A percentile compares a stretch with the other conserved stretches of the same genome.
Conservation (phyloP, 2,329 filamentous ascomycete species). For the Talaromyces atroroseus region DNA sequence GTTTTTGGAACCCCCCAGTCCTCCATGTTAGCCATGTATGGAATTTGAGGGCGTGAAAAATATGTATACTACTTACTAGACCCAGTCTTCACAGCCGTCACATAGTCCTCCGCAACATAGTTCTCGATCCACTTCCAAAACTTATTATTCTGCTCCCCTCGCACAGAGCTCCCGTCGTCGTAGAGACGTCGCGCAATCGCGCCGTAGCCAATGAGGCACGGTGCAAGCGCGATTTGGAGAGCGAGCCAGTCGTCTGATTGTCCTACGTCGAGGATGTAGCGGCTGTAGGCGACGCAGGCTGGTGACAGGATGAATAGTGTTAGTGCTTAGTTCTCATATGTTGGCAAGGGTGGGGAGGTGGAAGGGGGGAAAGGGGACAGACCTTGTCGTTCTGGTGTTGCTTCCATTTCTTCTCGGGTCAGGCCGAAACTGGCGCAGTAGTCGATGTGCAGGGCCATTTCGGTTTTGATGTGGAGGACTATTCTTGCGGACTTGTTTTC, state of each 20-base stretch:
- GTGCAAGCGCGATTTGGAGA: slow-evolving; percentile 76
- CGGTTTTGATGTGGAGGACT: slow-evolving; percentile 68
- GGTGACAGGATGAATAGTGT: not conserved
- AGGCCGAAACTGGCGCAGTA: slow-evolving; percentile 82
- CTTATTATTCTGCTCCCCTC: slow-evolving; percentile 54
- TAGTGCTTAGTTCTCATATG: not conserved
- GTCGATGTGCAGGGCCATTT: slow-evolving; percentile 73
- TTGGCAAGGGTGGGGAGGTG: not conserved
- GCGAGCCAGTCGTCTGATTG: slow-evolving; percentile 83
- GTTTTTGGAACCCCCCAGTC: not conserved
- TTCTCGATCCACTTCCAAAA: slow-evolving; percentile 93
- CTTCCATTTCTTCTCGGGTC: slow-evolving; percentile 64
- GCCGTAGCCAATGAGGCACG: slow-evolving; percentile 85
- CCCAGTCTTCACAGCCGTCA: slow-evolving; percentile 63
- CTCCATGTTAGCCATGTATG: slow-evolving; percentile 1
- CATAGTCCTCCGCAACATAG: slow-evolving; percentile 77
- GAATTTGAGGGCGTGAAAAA: too few species aligned
- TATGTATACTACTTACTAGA: slow-evolving; percentile 57
- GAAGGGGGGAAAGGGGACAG: slow-evolving; percentile 20
- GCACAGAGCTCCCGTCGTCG: slow-evolving; percentile 52
- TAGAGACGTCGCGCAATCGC: slow-evolving; percentile 68
- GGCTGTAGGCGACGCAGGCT: slow-evolving; percentile 77
- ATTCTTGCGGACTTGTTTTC: slow-evolving; percentile 59
- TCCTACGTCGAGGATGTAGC: slow-evolving; percentile 84
- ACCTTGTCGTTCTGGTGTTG: slow-evolving; percentile 69